Percentiles rank a stretch among this genome's conserved stretches.
These are phyloP conservation scores for Nakazawaea anatomiae DNA, from an alignment of 805 yeast species.

Conservation along the genomic window DNA sequence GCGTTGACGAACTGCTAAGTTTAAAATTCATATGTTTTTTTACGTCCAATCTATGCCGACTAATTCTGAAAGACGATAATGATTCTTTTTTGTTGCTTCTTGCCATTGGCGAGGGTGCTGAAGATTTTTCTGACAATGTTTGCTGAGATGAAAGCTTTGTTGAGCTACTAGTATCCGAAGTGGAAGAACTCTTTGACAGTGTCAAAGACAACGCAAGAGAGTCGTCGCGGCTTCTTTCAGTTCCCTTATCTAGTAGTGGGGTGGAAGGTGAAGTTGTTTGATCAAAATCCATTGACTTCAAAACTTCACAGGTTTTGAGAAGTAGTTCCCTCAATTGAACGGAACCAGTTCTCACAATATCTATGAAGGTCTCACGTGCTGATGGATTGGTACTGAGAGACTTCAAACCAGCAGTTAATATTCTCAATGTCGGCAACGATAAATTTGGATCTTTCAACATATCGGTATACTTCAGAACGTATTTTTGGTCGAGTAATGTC, in stretches of 20 bases:
- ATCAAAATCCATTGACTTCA: constrained; percentile 1
- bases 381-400: constrained; percentile 9
- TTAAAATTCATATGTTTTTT: constrained; percentile 8
- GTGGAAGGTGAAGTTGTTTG: constrained; percentile 10
- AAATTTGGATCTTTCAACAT: constrained; percentile 5
- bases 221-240: constrained; percentile 1
- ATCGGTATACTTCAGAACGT: neutral
- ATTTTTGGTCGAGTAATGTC: constrained; percentile 12
- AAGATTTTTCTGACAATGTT: neutral
- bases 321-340: neutral
- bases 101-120: neutral
- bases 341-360: constrained; percentile 1
- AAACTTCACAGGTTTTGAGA: constrained; percentile 5
- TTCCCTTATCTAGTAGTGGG: constrained; percentile 13
- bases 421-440: constrained; percentile 9
- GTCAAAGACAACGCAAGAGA: neutral
- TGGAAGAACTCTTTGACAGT: constrained; percentile 9
- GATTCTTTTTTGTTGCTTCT: constrained; percentile 3
- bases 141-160: neutral
- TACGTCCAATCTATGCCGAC: constrained; percentile 9
- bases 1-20: constrained; percentile 11
- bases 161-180: neutral
- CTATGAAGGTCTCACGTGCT: neutral
- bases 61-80: constrained; percentile 3
- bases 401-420: constrained; percentile 8